These are phyloP conservation scores for Hypericum perforatum DNA, from an alignment of 345 rosid genomes.

Conservation along the genomic window DNA sequence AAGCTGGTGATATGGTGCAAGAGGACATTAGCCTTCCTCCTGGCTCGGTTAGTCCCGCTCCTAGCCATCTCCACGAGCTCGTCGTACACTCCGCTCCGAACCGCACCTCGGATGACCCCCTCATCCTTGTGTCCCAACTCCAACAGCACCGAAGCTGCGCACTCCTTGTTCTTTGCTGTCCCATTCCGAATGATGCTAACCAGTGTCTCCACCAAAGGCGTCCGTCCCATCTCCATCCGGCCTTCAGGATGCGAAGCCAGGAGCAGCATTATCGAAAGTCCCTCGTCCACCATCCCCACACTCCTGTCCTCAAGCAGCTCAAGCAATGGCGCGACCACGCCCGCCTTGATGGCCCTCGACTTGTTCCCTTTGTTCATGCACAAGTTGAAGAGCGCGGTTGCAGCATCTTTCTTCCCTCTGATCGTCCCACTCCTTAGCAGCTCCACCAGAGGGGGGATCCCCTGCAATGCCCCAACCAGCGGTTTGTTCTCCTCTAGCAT, in stretches of 20 bases:
- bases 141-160: conserved; percentile 43
- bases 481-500: conserved; percentile 55
- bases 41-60: conserved; percentile 46
- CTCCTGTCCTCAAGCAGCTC: conserved; percentile 31
- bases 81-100: conserved; percentile 52
- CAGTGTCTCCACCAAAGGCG: conserved; percentile 33
- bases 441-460: conserved; percentile 49
- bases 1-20: conserved; percentile 38
- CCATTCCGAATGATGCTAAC: conserved; percentile 44
- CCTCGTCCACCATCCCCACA: conserved; percentile 55
- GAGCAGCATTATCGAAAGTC: conserved; percentile 48
- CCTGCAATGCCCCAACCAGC: conserved; percentile 32
- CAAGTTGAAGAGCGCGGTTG: conserved; percentile 55
- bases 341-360: conserved; percentile 45
- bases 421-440: conserved; percentile 39
- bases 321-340: conserved; percentile 39
- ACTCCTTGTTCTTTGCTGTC: conserved; percentile 60
- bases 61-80: conserved; percentile 31
- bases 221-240: conserved; percentile 25
- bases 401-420: conserved; percentile 64
- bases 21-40: conserved; percentile 53
- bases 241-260: conserved; percentile 39
- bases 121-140: conserved; percentile 40
- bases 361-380: conserved; percentile 47
- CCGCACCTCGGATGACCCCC: conserved; percentile 31